Evolutionary conservation across 2,329 filamentous ascomycete genomes (phyloP).

Genomic region (Rutstroemia sp.): DNA sequence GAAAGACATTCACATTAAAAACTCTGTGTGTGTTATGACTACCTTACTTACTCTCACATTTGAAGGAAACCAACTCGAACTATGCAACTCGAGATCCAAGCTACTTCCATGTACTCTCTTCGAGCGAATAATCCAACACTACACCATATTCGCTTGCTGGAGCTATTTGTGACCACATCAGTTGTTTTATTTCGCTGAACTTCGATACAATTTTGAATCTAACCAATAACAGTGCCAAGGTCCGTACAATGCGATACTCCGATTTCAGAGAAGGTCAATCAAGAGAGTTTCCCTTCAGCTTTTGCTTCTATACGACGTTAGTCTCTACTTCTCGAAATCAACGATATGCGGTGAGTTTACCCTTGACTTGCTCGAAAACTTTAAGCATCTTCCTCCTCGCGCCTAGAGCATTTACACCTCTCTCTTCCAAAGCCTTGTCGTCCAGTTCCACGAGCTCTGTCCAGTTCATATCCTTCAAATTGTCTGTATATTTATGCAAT

Average conservation of each 20-base stretch:
- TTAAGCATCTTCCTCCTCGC: constrained; percentile 97
- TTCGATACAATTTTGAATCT: background rate
- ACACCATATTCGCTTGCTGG: background rate
- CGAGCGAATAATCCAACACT: constrained; percentile 5
- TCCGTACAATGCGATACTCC: background rate
- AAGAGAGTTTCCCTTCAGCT: constrained; percentile 61
- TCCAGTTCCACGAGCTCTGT: constrained; percentile 85
- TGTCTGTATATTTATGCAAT: constrained; percentile 97
- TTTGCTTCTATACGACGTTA: constrained; percentile 53
- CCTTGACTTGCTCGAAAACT: constrained; percentile 95
- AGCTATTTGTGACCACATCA: background rate
- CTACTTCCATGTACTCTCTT: background rate
- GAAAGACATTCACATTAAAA: background rate
- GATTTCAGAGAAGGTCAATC: constrained; percentile 10
- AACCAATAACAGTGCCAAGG: background rate
- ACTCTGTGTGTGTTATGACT: background rate
- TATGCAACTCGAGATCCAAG: constrained; percentile 1
- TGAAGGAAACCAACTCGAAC: background rate
- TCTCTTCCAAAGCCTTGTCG: constrained; percentile 85
- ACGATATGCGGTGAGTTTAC: constrained; percentile 33
- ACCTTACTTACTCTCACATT: background rate
- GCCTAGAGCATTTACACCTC: constrained; percentile 90
- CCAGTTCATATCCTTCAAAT: constrained; percentile 96
- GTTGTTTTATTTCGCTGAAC: background rate
- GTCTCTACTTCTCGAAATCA: constrained; percentile 13